These are phyloP conservation scores for Limnomonas spitsbergensis DNA, from an alignment of 139 green algal species.

Conservation along the genomic window DNA sequence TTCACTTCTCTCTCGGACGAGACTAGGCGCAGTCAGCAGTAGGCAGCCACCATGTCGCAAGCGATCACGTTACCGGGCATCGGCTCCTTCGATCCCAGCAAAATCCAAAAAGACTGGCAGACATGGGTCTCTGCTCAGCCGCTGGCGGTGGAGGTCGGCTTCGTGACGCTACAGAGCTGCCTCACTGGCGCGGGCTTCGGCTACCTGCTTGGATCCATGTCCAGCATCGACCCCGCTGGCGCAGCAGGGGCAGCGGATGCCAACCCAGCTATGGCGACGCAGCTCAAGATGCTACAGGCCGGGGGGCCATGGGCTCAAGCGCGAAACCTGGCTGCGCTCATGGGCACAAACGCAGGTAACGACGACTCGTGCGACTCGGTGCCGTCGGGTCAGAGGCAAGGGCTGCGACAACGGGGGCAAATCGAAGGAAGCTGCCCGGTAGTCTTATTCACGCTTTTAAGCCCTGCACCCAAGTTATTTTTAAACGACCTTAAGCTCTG, in stretches of 20 bases:
- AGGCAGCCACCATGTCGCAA: too few species aligned
- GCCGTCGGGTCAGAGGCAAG: too few species aligned
- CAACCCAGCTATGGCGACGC: conserved; percentile 30
- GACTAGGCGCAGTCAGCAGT: too few species aligned
- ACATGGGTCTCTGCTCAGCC: conserved; percentile 59
- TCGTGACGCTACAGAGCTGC: conserved; percentile 38
- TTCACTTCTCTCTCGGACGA: too few species aligned
- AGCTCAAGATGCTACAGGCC: conserved; percentile 55
- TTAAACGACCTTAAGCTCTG: too few species aligned
- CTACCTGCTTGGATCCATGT: conserved; percentile 71
- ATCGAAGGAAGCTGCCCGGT: too few species aligned
- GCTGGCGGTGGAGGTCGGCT: conserved; percentile 54
- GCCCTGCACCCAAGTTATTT: too few species aligned
- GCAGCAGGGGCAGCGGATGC: conserved; percentile 16
- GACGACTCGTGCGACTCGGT: too few species aligned
- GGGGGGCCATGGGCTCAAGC: conserved; percentile 73
- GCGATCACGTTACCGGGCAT: conserved; percentile 5
- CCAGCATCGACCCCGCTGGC: conserved; percentile 34
- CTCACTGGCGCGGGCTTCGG: conserved; percentile 59
- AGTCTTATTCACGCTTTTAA: too few species aligned
- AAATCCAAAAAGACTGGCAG: conserved; percentile 25
- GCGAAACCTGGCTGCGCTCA: conserved; percentile 90
- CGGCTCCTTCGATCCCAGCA: not conserved
- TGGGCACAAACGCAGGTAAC: conserved; percentile 75
- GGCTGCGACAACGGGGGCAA: too few species aligned